Conservation (phyloP, 2,329 filamentous ascomycete genomes). For the Colletotrichum sp. region DNA sequence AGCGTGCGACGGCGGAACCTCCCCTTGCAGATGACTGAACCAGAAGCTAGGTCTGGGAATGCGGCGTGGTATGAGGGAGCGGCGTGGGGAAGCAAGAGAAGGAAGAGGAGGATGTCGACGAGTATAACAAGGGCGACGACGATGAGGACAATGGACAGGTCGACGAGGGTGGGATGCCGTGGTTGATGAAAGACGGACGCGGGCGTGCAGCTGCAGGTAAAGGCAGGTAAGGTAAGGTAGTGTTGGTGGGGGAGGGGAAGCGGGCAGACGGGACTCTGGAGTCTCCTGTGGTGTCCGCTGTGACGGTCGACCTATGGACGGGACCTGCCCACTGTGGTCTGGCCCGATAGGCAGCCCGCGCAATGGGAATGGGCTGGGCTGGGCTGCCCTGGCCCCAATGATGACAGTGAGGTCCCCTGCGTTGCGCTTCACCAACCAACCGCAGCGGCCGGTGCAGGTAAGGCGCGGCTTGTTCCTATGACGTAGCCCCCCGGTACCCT, state of each 20-base stretch:
- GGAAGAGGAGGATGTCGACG: not conserved
- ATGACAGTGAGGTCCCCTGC: not conserved
- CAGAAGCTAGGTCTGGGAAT: not conserved
- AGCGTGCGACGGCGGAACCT: not conserved
- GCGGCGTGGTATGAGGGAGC: not conserved
- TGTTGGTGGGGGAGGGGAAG: not conserved
- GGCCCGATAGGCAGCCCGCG: not conserved
- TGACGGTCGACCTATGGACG: not conserved
- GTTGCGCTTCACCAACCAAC: not conserved
- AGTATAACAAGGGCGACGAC: not conserved
- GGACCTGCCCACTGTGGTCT: not conserved
- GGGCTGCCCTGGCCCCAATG: not conserved
- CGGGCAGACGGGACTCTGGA: not conserved
- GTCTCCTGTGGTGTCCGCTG: not conserved
- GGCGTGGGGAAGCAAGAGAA: not conserved
- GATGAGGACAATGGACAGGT: not conserved
- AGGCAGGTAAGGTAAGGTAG: not conserved
- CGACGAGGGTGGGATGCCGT: not conserved
- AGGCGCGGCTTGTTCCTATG: not conserved
- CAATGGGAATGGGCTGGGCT: not conserved
- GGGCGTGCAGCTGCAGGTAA: not conserved
- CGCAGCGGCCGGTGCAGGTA: not conserved
- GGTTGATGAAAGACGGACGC: not conserved
- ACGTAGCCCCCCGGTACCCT: not conserved
- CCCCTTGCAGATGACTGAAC: not conserved